Percentiles rank a stretch among this genome's conserved stretches.
These are phyloP conservation scores for Ceratocystis eucalypticola DNA, from an alignment of 2,329 filamentous ascomycete species.

Conservation along the genomic window DNA sequence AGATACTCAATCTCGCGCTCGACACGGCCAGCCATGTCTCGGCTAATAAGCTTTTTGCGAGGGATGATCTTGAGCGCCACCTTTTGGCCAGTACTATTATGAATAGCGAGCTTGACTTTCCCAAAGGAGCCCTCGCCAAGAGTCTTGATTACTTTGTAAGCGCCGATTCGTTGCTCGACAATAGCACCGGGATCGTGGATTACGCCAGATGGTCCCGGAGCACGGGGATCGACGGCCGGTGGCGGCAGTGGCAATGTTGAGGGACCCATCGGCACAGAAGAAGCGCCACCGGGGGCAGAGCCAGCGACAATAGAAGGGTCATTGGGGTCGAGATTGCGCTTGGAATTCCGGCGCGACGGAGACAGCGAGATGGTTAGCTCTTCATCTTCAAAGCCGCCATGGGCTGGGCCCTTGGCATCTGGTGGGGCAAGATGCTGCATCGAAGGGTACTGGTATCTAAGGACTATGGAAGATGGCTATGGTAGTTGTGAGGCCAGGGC, in stretches of 20 bases:
- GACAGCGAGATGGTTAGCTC: conserved; percentile 68
- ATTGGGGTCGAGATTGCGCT: conserved; percentile 15
- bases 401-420: conserved; percentile 12
- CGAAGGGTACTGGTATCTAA: not conserved
- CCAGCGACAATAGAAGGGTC: conserved; percentile 16
- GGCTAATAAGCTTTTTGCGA: conserved; percentile 85
- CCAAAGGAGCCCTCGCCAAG: conserved; percentile 95
- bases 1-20: conserved; percentile 98
- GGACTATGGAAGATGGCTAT: not conserved
- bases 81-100: conserved; percentile 83
- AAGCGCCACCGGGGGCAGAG: conserved; percentile 19
- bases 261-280: not conserved
- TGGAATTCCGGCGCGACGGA: conserved; percentile 34
- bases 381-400: conserved; percentile 55
- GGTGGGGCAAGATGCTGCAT: conserved; percentile 17
- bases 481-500: not conserved
- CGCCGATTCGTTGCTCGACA: conserved; percentile 72
- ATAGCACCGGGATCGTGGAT: conserved; percentile 35
- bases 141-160: conserved; percentile 81
- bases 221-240: conserved; percentile 23
- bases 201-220: conserved; percentile 2
- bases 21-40: conserved; percentile 95
- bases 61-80: conserved; percentile 97
- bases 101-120: conserved; percentile 93
- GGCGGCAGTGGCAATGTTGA: not conserved